Base-by-base conservation (phyloP, 129 eudicot genomes). In the Flaveria sonorensis region DNA sequence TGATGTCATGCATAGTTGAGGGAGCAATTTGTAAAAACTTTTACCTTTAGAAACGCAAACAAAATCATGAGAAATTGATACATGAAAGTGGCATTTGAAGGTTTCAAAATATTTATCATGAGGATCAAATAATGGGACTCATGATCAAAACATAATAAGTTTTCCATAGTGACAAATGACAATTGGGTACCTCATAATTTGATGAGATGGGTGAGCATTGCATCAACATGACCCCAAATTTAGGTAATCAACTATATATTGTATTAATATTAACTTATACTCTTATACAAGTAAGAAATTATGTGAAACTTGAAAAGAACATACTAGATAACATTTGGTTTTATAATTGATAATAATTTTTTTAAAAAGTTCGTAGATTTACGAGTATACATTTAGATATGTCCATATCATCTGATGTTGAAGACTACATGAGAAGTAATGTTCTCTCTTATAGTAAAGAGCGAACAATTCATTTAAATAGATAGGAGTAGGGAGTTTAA, bases 141-240 rank as follows among this genome's bases (percentile, higher is more conserved):
- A 81, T 81, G 80, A 81, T 81, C 80, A 62, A 57, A 81, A 56
- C 80, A 67, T 81, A 46, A 74, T 74, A 74, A 55, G 80, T 66
- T 66, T 45, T 67, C 13, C 56, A 50, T 61, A 48, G 20, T 79
- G 71, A 28, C 51, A 70, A 45, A 8, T 45, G 11, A 36, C 40
- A 36, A 46, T 32, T 78, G 52, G 77, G 64, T 30, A 21, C 26
- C 62, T 61, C 73, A 72, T 71, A 62, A 61, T 20, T 81, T 81
- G 65, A 81, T 74, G 80, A 30, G 70, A 66, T 74, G 67, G 43
- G 84, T 56, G 69, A 81, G 84, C 79, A 79, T 81, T 81, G 19
- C 84, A 81, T 81, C 84, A 81, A 74, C 75, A 81, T 67, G 84
- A 68, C 52, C 76, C 84, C 75, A 81, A 81, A 6, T 74, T 46